phyloP scores from a whole-genome alignment of 345 rosid species.

The Cardamine resedifolia region DNA sequence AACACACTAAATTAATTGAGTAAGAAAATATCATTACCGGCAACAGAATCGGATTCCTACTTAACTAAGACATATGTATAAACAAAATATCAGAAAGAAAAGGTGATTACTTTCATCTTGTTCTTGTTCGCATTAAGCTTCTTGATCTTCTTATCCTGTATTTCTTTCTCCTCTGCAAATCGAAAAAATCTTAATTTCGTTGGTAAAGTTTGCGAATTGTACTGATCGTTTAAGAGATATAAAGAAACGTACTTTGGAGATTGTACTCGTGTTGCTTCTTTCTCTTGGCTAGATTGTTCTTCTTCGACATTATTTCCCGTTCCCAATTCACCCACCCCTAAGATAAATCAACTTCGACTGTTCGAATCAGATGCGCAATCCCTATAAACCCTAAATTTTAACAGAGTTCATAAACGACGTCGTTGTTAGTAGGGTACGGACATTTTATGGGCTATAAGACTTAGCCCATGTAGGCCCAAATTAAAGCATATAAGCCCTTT shows the following conservation, averaged over 20 bases:
- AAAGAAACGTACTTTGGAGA: constrained; percentile 52
- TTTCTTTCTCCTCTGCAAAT: constrained; percentile 70
- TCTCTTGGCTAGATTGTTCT: constrained; percentile 77
- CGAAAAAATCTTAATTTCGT: not conserved
- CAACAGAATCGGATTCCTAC: not conserved
- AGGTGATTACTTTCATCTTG: constrained; percentile 78
- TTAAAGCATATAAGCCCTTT: not conserved
- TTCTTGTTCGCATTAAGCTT: constrained; percentile 84
- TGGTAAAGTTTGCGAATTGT: not conserved
- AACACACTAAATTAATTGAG: not conserved
- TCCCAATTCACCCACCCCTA: not conserved
- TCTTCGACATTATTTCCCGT: constrained; percentile 73
- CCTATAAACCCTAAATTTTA: constrained; percentile 30
- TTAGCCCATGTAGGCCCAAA: not conserved
- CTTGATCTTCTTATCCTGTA: constrained; percentile 60
- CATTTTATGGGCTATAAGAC: not conserved
- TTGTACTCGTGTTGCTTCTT: constrained; percentile 88
- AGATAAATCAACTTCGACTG: not conserved
- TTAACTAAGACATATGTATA: not conserved
- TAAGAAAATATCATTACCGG: not conserved
- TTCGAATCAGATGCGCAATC: not conserved
- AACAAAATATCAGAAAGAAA: constrained; percentile 3
- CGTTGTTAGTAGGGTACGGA: not conserved
- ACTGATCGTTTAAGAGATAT: not conserved
- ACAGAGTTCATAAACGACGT: not conserved